These are phyloP conservation scores for Chalaropsis thielavioides DNA, from an alignment of 2,329 filamentous ascomycete species.

Conservation along the genomic window DNA sequence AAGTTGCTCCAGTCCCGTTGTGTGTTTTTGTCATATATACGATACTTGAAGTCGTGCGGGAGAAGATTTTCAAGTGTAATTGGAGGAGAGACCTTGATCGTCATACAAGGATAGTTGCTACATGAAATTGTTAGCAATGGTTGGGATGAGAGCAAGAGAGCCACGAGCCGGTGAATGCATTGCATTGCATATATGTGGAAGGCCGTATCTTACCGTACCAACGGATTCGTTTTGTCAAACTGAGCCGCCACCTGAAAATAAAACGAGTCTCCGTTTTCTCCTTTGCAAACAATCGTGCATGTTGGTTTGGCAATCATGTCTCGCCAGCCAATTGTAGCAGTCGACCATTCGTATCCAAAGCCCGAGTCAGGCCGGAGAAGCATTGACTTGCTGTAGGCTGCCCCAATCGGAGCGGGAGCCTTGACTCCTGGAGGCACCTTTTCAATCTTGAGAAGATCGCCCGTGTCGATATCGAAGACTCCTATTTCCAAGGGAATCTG, in stretches of 20 bases:
- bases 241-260: conserved; percentile 91
- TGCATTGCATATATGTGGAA: no score
- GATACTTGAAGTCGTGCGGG: conserved; percentile 97
- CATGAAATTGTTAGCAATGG: not conserved
- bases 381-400: conserved; percentile 76
- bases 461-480: conserved; percentile 73
- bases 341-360: conserved; percentile 92
- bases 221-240: conserved; percentile 69
- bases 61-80: conserved; percentile 88
- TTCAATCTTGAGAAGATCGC: conserved; percentile 89
- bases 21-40: conserved; percentile 96
- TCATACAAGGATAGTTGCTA: conserved; percentile 86
- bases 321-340: conserved; percentile 80
- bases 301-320: conserved; percentile 76
- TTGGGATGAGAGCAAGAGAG: not conserved
- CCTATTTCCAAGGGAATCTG: conserved; percentile 92
- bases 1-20: conserved; percentile 99
- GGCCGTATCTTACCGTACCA: conserved; percentile 45
- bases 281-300: conserved; percentile 74
- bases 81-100: conserved; percentile 76
- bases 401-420: conserved; percentile 79
- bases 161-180: no score
- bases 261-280: conserved; percentile 77
- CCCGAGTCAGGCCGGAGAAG: conserved; percentile 85
- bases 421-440: conserved; percentile 89